phyloP scores from a whole-genome alignment of 305 asterid species.

The Salvia sclarea region DNA sequence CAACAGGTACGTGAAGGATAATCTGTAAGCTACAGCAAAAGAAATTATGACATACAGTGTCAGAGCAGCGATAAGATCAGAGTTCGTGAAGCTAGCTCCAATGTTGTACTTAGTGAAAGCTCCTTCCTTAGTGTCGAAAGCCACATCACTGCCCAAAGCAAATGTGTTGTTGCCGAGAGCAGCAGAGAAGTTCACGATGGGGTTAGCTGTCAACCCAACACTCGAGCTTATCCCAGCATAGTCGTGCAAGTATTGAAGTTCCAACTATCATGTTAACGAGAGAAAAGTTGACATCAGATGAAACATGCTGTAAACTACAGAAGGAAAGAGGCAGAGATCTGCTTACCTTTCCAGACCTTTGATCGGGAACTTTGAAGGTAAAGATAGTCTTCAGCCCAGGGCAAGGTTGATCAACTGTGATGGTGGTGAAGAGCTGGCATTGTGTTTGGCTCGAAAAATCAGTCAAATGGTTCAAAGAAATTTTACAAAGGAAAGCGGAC shows the following conservation, averaged over 20 bases:
- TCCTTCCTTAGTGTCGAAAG: too few relatives aligned
- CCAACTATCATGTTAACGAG: conserved; percentile 35
- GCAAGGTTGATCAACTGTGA: conserved; percentile 68
- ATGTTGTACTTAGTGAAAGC: too few relatives aligned
- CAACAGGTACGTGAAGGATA: too few relatives aligned
- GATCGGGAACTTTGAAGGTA: conserved; percentile 82
- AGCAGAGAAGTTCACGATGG: conserved; percentile 73
- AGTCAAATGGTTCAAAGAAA: conserved; percentile 15
- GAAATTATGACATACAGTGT: too few relatives aligned
- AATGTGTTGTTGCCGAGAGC: conserved; percentile 57
- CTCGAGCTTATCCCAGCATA: conserved; percentile 71
- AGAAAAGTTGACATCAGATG: neutral
- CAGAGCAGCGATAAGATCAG: too few relatives aligned
- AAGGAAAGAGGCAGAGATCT: neutral
- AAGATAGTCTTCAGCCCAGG: conserved; percentile 83
- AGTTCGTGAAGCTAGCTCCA: too few relatives aligned
- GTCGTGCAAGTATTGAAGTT: conserved; percentile 26
- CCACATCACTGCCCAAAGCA: conserved; percentile 67
- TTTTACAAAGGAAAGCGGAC: neutral
- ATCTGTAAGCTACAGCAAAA: too few relatives aligned
- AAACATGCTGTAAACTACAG: neutral
- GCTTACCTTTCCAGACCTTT: conserved; percentile 78
- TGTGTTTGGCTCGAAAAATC: conserved; percentile 11
- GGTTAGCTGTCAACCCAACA: conserved; percentile 81
- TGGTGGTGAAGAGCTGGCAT: conserved; percentile 67